Evolutionary conservation across 352 stramenopile species (phyloP).

Genomic region (Phytophthora pluvialis): DNA sequence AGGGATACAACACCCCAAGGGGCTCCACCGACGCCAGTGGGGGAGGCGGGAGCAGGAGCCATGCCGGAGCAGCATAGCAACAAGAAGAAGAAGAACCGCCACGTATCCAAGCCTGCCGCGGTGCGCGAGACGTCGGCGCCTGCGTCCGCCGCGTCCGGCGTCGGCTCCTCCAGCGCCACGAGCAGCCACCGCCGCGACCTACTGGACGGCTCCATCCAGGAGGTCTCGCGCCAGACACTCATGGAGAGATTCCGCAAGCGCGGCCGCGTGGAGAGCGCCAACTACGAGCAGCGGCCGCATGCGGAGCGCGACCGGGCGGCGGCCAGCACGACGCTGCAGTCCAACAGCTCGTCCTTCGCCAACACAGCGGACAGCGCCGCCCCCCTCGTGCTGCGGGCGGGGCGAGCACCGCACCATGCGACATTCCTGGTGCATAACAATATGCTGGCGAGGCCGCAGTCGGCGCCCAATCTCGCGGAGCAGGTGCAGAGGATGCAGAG

Average conservation of each 20-base stretch:
- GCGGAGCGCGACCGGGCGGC: background rate
- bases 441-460: conserved; percentile 21
- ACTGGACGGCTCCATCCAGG: conserved; percentile 37
- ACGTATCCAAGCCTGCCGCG: conserved; percentile 36
- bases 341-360: conserved; percentile 30
- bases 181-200: conserved; percentile 35
- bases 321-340: conserved; percentile 12
- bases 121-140: conserved; percentile 22
- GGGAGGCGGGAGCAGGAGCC: background rate
- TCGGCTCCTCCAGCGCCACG: background rate
- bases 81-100: conserved; percentile 35
- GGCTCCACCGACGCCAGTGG: too few species aligned
- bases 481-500: conserved; percentile 23
- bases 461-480: conserved; percentile 31
- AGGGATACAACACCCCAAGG: background rate
- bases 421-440: conserved; percentile 32
- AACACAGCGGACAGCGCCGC: conserved; percentile 7
- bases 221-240: conserved; percentile 41
- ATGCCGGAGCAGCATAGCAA: conserved; percentile 26
- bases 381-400: conserved; percentile 15
- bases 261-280: conserved; percentile 70
- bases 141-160: background rate
- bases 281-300: conserved; percentile 37
- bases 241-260: conserved; percentile 67
- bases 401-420: conserved; percentile 24